These are phyloP conservation scores for Amoeboaphelidium occidentale DNA, from an alignment of 371 early-diverging fungal genomes.

Conservation along the genomic window DNA sequence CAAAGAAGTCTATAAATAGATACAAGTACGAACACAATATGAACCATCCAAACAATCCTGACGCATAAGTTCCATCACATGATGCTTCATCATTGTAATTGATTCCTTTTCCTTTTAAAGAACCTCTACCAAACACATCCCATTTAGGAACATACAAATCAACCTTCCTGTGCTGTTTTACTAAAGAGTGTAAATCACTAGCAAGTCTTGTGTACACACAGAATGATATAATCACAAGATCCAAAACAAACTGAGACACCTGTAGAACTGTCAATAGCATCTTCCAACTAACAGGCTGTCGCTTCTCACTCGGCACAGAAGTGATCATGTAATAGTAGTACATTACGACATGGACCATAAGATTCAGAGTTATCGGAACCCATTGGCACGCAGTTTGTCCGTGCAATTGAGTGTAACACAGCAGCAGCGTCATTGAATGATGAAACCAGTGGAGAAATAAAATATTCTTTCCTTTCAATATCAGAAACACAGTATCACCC, in stretches of 20 bases:
- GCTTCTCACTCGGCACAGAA: background rate
- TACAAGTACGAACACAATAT: background rate
- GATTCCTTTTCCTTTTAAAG: background rate
- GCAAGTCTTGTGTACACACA: too few species aligned
- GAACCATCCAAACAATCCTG: background rate
- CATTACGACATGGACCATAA: background rate
- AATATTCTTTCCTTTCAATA: slow-evolving; percentile 40
- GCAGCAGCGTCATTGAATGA: background rate
- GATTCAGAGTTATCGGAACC: background rate
- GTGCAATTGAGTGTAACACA: background rate
- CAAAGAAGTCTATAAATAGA: background rate
- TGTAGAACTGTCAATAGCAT: background rate
- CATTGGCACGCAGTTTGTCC: background rate
- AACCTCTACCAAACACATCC: background rate
- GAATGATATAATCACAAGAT: background rate
- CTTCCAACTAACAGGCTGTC: background rate
- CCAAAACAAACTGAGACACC: background rate
- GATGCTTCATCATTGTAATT: background rate
- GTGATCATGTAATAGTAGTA: background rate
- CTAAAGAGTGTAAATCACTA: too few species aligned
- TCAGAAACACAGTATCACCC: slow-evolving; percentile 40
- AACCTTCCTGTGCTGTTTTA: too few species aligned
- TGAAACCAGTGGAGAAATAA: background rate
- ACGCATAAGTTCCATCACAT: background rate
- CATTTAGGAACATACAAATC: too few species aligned